Evolutionary conservation across 129 eudicot genomes (phyloP).

Genomic region (Chrysanthemum seticuspe): DNA sequence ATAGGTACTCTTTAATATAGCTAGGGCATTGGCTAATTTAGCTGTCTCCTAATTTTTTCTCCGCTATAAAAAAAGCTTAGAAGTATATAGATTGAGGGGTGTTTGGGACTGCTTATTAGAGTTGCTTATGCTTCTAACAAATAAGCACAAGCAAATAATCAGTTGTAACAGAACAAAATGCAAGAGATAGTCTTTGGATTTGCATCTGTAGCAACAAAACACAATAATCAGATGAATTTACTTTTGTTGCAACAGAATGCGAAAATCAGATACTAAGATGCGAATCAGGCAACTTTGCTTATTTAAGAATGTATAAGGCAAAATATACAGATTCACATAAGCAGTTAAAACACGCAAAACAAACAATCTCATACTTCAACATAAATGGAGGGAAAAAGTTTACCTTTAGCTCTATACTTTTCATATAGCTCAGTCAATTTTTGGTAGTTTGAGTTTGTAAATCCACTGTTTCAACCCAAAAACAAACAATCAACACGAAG

Average conservation of each 20-base stretch:
- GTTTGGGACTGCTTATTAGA: not conserved
- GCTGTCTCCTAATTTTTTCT: too few relatives aligned
- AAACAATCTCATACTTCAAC: too few relatives aligned
- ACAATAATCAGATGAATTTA: too few relatives aligned
- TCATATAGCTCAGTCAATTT: conserved; percentile 67
- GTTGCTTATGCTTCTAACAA: too few relatives aligned
- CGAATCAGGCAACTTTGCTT: not conserved
- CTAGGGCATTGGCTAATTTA: too few relatives aligned
- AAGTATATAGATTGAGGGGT: not conserved
- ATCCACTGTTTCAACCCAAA: conserved; percentile 63
- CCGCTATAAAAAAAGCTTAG: too few relatives aligned
- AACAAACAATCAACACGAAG: conserved; percentile 9
- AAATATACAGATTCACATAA: not conserved
- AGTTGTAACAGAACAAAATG: too few relatives aligned
- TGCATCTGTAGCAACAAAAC: not conserved
- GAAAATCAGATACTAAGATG: not conserved
- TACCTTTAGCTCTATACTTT: conserved; percentile 76
- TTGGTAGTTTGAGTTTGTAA: conserved; percentile 58
- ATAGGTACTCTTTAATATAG: too few relatives aligned
- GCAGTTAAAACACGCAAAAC: too few relatives aligned
- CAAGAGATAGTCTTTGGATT: not conserved
- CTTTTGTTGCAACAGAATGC: too few relatives aligned
- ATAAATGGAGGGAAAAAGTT: conserved; percentile 1
- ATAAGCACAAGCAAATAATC: too few relatives aligned
- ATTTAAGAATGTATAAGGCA: not conserved